Conservation (phyloP, 2,329 filamentous ascomycete genomes). For the Pseudocercospora fuligena region DNA sequence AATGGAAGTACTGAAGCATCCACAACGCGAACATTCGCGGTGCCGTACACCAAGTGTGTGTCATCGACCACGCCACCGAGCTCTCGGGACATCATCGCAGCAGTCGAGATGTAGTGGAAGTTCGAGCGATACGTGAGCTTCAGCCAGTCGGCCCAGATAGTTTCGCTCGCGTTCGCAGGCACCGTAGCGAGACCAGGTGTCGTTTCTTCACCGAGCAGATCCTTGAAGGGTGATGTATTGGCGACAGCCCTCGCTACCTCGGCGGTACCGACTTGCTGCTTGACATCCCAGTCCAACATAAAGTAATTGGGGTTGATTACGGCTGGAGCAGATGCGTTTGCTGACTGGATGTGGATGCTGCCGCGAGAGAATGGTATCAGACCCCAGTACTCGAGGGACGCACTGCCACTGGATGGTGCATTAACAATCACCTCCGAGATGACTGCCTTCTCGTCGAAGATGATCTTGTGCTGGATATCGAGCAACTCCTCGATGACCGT, state of each 20-base stretch:
- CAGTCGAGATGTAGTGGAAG: conserved; percentile 28
- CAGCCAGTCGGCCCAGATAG: conserved; percentile 24
- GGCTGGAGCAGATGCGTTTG: conserved; percentile 30
- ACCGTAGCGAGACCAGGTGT: conserved; percentile 32
- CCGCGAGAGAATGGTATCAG: conserved; percentile 36
- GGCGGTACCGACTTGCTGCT: conserved; percentile 32
- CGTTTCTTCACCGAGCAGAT: conserved; percentile 39
- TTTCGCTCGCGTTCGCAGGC: conserved; percentile 24
- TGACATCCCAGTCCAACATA: conserved; percentile 36
- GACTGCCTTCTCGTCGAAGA: conserved; percentile 22
- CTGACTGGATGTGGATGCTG: conserved; percentile 33
- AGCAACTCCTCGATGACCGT: conserved; percentile 21
- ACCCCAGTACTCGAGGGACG: conserved; percentile 25
- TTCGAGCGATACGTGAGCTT: conserved; percentile 19
- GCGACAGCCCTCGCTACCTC: conserved; percentile 11
- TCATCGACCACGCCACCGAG: conserved; percentile 35
- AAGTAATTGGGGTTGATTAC: conserved; percentile 40
- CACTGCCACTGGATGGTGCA: conserved; percentile 12
- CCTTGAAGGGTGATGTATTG: conserved; percentile 27
- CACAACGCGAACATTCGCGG: conserved; percentile 27
- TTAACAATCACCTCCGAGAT: conserved; percentile 19
- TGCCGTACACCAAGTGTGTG: conserved; percentile 33
- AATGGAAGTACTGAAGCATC: conserved; percentile 38
- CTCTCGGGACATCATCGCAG: conserved; percentile 32
- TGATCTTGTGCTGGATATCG: conserved; percentile 24